phyloP scores from a whole-genome alignment of 805 yeast species.

The Ogataea saltuana region DNA sequence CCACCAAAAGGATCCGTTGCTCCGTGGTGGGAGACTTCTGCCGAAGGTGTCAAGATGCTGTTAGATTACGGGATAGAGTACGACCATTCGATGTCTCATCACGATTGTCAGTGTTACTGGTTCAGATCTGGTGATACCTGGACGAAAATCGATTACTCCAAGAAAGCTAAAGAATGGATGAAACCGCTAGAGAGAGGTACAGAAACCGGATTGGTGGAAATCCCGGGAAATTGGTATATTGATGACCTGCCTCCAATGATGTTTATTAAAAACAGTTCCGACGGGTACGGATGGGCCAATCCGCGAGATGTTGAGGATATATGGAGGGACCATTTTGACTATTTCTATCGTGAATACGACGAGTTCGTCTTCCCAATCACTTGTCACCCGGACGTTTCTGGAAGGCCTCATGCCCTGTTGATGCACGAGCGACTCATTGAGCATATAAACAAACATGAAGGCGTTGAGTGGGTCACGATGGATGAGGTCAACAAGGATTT shows the following conservation, averaged over 20 bases:
- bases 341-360: slow-evolving; percentile 40
- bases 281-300: slow-evolving; percentile 38
- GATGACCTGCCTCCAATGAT: slow-evolving; percentile 43
- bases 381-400: slow-evolving; percentile 41
- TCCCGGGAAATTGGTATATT: slow-evolving; percentile 41
- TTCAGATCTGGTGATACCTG: slow-evolving; percentile 39
- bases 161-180: slow-evolving; percentile 40
- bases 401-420: slow-evolving; percentile 37
- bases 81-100: slow-evolving; percentile 40
- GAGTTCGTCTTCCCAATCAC: slow-evolving; percentile 41
- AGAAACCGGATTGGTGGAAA: slow-evolving; percentile 39
- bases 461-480: slow-evolving; percentile 44
- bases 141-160: slow-evolving; percentile 39
- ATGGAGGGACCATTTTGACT: slow-evolving; percentile 42
- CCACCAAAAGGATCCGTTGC: slow-evolving; percentile 40
- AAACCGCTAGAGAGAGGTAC: slow-evolving; percentile 36
- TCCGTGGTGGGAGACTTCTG: slow-evolving; percentile 42
- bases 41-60: slow-evolving; percentile 36
- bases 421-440: slow-evolving; percentile 41
- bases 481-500: slow-evolving; percentile 37
- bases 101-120: slow-evolving; percentile 41
- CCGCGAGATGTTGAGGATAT: slow-evolving; percentile 40
- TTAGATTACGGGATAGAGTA: slow-evolving; percentile 39
- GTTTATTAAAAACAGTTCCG: slow-evolving; percentile 37
- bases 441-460: slow-evolving; percentile 38